Percentiles rank a stretch among this genome's conserved stretches.
Evolutionary conservation across 202 grass and related monocot species (phyloP).

Genomic region (Panicum hallii): DNA sequence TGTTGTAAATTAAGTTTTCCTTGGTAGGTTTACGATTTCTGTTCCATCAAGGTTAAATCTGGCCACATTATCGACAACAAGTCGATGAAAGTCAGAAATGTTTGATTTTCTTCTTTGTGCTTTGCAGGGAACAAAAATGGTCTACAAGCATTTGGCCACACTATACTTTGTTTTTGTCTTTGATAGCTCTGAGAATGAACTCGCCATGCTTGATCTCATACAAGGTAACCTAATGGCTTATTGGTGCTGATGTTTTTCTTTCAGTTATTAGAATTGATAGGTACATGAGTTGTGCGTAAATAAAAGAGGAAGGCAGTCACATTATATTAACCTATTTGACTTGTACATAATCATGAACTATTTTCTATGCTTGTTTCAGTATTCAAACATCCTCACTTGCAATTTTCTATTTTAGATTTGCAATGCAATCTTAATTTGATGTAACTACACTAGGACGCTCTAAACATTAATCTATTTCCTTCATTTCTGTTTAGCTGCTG

Average conservation of each 20-base stretch:
- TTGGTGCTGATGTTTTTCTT: background rate
- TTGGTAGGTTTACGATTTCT: background rate
- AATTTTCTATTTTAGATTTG: background rate
- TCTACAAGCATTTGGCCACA: conserved; percentile 97
- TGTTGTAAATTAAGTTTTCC: background rate
- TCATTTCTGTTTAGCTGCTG: background rate
- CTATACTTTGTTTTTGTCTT: conserved; percentile 93
- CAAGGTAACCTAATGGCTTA: conserved; percentile 69
- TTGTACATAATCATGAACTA: conserved; percentile 5
- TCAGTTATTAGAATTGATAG: conserved; percentile 9
- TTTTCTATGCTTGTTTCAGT: background rate
- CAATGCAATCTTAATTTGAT: conserved; percentile 9
- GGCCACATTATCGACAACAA: background rate
- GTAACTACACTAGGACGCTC: background rate
- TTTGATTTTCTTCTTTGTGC: conserved; percentile 19
- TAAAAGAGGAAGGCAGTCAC: background rate
- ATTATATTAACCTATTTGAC: background rate
- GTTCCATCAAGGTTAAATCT: background rate
- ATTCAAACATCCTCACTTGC: background rate
- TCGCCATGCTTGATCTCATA: conserved; percentile 95
- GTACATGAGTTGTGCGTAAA: background rate
- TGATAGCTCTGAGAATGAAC: conserved; percentile 88
- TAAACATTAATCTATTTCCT: conserved; percentile 16
- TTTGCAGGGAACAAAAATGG: conserved; percentile 72
- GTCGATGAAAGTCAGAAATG: background rate